Conservation (phyloP, 768 basidiomycete species). For the Russula earlei region DNA sequence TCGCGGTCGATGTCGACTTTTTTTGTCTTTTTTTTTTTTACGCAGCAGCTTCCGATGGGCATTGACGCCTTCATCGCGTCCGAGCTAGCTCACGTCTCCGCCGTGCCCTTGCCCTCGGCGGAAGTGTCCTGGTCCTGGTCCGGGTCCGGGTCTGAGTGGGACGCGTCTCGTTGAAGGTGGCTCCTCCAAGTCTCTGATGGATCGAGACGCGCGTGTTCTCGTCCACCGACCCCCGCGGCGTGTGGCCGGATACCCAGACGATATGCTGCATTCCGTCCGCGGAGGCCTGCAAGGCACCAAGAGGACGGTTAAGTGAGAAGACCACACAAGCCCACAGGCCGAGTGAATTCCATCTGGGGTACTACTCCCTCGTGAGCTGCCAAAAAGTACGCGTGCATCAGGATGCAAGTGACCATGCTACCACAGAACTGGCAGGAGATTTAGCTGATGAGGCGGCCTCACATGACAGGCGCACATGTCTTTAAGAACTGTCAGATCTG, state of each 20-base stretch:
- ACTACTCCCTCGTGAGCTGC: not conserved
- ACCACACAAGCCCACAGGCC: slow-evolving; percentile 10
- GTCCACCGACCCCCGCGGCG: slow-evolving; percentile 37
- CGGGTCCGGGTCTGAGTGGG: too few species aligned
- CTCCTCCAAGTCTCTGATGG: slow-evolving; percentile 38
- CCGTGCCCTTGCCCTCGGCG: not conserved
- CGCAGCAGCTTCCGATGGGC: not conserved
- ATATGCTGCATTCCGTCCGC: slow-evolving; percentile 33
- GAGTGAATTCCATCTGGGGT: slow-evolving; percentile 12
- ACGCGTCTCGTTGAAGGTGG: slow-evolving; percentile 38
- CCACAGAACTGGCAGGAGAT: too few species aligned
- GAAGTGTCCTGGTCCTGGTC: too few species aligned
- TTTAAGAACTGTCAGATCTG: too few species aligned
- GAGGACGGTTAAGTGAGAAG: not conserved
- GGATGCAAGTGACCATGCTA: too few species aligned
- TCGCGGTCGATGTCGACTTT: too few species aligned
- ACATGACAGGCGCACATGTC: too few species aligned
- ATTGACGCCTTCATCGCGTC: not conserved
- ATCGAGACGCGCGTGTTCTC: slow-evolving; percentile 36
- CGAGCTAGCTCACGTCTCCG: not conserved
- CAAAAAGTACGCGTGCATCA: not conserved
- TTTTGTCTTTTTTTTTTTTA: too few species aligned
- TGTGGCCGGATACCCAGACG: slow-evolving; percentile 51
- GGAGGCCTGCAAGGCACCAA: slow-evolving; percentile 31
- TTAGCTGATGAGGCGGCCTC: too few species aligned